Evolutionary conservation across 1,139 yeast genomes (phyloP).

Genomic region (Debaryomyces psychrophilus): DNA sequence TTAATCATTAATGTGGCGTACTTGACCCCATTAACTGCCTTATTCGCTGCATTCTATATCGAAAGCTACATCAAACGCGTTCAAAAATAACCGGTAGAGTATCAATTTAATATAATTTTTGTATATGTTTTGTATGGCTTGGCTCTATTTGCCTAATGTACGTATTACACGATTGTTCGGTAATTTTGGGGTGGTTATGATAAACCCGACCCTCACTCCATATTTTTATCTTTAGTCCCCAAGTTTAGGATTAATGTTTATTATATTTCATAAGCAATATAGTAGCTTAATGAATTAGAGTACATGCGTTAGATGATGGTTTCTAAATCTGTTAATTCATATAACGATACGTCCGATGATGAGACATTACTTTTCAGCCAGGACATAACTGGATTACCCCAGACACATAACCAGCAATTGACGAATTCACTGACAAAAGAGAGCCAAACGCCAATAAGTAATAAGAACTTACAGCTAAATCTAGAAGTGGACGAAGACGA

Average conservation of each 20-base stretch:
- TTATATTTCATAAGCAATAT: not conserved
- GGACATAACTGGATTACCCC: slow-evolving; percentile 1
- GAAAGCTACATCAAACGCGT: slow-evolving; percentile 52
- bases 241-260: not conserved
- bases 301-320: slow-evolving; percentile 5
- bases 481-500: slow-evolving; percentile 5
- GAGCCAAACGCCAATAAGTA: slow-evolving; percentile 10
- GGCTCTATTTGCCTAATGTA: slow-evolving; percentile 2
- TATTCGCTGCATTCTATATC: slow-evolving; percentile 71
- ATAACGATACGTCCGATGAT: slow-evolving; percentile 8
- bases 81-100: slow-evolving; percentile 6
- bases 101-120: not conserved
- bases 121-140: not conserved
- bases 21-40: slow-evolving; percentile 69
- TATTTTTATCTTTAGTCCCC: slow-evolving; percentile 3
- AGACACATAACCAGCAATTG: slow-evolving; percentile 8
- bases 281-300: slow-evolving; percentile 3
- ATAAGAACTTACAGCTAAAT: slow-evolving; percentile 7
- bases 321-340: slow-evolving; percentile 9
- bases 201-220: slow-evolving; percentile 10
- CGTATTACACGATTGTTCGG: slow-evolving; percentile 3
- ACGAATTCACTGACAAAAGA: slow-evolving; percentile 1
- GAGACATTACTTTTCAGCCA: slow-evolving; percentile 6
- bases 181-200: slow-evolving; percentile 9
- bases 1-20: slow-evolving; percentile 64